A percentile compares a stretch with the other conserved stretches of the same genome.
These are phyloP conservation scores for Pezicula radicicola DNA, from an alignment of 2,329 filamentous ascomycete species.

Conservation along the genomic window DNA sequence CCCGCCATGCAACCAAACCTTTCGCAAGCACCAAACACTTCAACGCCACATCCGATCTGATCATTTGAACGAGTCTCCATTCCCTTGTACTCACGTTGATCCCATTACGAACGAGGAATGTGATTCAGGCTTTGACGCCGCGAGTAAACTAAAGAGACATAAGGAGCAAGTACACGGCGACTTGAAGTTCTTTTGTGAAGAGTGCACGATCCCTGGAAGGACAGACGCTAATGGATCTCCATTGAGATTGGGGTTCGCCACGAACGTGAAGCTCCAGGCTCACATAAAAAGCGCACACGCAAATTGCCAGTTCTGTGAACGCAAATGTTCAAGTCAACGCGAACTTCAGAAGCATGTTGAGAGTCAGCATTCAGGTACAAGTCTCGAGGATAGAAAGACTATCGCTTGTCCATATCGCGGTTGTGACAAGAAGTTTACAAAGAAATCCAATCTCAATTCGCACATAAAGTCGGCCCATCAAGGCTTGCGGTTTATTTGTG, in stretches of 20 bases:
- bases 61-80: constrained; percentile 71
- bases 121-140: constrained; percentile 68
- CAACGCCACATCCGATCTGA: constrained; percentile 76
- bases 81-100: constrained; percentile 62
- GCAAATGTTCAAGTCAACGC: constrained; percentile 61
- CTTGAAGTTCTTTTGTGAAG: constrained; percentile 71
- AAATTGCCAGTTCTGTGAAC: constrained; percentile 72
- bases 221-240: constrained; percentile 35
- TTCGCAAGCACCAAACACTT: constrained; percentile 84
- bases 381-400: constrained; percentile 60
- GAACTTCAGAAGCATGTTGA: constrained; percentile 77
- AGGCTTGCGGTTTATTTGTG: constrained; percentile 76
- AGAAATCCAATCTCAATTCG: constrained; percentile 75
- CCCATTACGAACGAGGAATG: constrained; percentile 54
- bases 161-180: constrained; percentile 66
- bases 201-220: constrained; percentile 50
- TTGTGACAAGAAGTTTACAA: constrained; percentile 77
- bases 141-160: constrained; percentile 69
- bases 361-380: constrained; percentile 65
- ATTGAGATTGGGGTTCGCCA: constrained; percentile 61
- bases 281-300: constrained; percentile 75
- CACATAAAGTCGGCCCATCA: constrained; percentile 78
- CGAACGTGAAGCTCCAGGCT: constrained; percentile 64
- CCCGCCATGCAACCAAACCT: constrained; percentile 69
- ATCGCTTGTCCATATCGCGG: constrained; percentile 64